Conservation (phyloP, 345 rosid genomes). For the Euphorbia lathyris region DNA sequence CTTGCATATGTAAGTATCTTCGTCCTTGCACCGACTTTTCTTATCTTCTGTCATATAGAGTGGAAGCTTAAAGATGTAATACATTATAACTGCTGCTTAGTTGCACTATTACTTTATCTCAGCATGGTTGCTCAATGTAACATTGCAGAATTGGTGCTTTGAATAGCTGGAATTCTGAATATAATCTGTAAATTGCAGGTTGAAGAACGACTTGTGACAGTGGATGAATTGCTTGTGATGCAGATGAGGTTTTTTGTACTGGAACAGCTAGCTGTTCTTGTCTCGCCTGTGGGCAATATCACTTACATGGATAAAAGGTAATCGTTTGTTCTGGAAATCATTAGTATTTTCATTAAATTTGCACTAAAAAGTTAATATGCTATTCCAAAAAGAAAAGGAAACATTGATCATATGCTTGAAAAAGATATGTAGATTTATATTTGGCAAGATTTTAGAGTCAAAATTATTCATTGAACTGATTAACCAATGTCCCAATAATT, state of each 20-base stretch:
- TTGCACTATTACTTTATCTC: too few species aligned
- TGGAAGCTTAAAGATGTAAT: not conserved
- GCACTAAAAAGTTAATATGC: not conserved
- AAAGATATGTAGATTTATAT: not conserved
- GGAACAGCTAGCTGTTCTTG: conserved; percentile 97
- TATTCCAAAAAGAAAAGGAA: not conserved
- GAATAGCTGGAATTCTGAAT: not conserved
- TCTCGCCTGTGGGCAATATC: conserved; percentile 92
- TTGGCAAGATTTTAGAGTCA: not conserved
- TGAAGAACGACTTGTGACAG: conserved; percentile 62
- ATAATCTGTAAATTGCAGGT: conserved; percentile 40
- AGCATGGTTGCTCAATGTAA: not conserved
- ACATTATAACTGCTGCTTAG: not conserved
- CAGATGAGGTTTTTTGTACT: conserved; percentile 94
- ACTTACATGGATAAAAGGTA: conserved; percentile 77
- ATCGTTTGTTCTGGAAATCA: not conserved
- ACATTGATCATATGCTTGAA: not conserved
- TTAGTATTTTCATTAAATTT: not conserved
- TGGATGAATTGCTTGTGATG: conserved; percentile 82
- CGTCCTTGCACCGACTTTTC: too few species aligned
- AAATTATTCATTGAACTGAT: too few species aligned
- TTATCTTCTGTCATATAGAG: too few species aligned
- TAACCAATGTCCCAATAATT: too few species aligned
- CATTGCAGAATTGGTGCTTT: not conserved
- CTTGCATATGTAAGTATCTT: too few species aligned